A percentile compares a stretch with the other conserved stretches of the same genome.
These are phyloP conservation scores for Capsella rubella DNA, from an alignment of 441 rosid species.

Conservation along the genomic window DNA sequence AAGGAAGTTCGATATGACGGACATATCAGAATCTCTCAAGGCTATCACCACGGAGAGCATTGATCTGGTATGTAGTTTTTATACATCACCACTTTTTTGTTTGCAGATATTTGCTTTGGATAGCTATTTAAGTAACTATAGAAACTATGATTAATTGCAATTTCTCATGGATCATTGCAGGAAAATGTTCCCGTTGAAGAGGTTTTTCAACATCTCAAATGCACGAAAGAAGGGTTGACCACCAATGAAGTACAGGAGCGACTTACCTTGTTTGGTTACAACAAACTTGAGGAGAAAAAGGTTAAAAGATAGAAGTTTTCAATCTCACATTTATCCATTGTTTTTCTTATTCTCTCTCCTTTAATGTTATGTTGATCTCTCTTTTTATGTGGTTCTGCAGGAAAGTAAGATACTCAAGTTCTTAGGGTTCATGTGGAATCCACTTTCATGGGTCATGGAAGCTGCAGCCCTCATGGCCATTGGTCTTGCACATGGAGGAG, in stretches of 20 bases:
- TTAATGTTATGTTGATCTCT: constrained; percentile 12
- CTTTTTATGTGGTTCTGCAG: constrained; percentile 36
- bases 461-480: constrained; percentile 67
- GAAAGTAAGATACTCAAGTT: constrained; percentile 63
- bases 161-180: constrained; percentile 42
- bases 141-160: background rate
- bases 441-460: constrained; percentile 59
- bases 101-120: background rate
- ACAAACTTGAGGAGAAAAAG: constrained; percentile 74
- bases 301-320: constrained; percentile 43
- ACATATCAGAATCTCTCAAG: constrained; percentile 37
- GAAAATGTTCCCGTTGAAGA: constrained; percentile 69
- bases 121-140: background rate
- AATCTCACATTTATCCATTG: background rate
- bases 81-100: background rate
- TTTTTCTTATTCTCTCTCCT: background rate
- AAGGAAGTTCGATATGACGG: constrained; percentile 40
- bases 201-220: constrained; percentile 61
- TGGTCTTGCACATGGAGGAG: constrained; percentile 66
- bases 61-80: constrained; percentile 31
- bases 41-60: constrained; percentile 44
- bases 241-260: constrained; percentile 53
- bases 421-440: constrained; percentile 75
- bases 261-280: constrained; percentile 61
- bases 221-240: constrained; percentile 57